Evolutionary conservation across 1,284 basidiomycete species (phyloP), one percentile per base, ranked within the genome.

Genomic region (Rhodotorula mucilaginosa): DNA sequence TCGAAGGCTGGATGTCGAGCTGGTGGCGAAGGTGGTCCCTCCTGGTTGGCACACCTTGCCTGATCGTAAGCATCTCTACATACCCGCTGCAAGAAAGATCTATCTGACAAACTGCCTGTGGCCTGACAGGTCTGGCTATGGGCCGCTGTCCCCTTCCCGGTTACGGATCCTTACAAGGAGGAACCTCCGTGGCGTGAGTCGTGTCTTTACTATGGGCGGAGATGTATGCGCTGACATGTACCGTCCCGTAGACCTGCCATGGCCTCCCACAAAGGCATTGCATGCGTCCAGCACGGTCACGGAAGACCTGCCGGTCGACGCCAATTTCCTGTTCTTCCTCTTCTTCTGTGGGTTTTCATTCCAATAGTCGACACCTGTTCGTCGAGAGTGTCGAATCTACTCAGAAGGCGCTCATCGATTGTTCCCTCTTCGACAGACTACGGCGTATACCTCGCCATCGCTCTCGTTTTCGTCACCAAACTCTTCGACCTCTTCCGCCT

Each of bases 401-500:
- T 71, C 31, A 34, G 31, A 6, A 34, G 31, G 31, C 6, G 31
- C 31, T 34, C 31, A 34, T 7, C 34, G 51, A 58, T 46, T 1
- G 2, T n/a, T 6, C 31, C 23, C 34, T 52, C 21, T 26, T 26
- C 49, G 7, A 54, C 72, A 69, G 81, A 83, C 63, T 80, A 78
- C 66, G 79, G 79, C 18, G 51, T 81, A 64, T 84, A 84, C 65
- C 80, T 84, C 61, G 82, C 83, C 15, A 82, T 83, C 12, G 84
- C 82, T 3, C 80, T 86, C 19, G 81, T 85, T 71, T 86, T 85
- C 79, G 83, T 86, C 70, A 86, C 85, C 21, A 85, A 85, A 70
- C 81, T 86, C 13, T 87, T 87, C 77, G 83, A 84, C 21, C 79
- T 86, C 16, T 87, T 49, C 23, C 71, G 76, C 12, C 75, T 83